Evolutionary conservation across 2,329 filamentous ascomycete genomes (phyloP).

Genomic region (Colletotrichum abscissum): DNA sequence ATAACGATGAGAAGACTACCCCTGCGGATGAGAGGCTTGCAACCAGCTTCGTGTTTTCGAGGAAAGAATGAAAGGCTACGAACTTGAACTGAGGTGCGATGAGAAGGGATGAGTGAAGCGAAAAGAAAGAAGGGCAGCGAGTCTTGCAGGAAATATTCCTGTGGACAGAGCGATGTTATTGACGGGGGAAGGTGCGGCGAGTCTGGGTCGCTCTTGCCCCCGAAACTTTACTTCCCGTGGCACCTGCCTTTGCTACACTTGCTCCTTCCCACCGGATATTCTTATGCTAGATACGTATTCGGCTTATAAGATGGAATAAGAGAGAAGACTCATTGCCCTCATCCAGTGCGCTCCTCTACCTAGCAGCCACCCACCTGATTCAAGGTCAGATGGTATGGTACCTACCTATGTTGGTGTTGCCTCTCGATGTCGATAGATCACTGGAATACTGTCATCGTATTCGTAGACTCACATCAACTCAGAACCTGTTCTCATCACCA

Average conservation of each 20-base stretch:
- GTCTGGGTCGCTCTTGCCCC: not conserved
- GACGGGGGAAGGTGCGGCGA: not conserved
- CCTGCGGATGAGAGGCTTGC: not conserved
- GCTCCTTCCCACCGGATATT: not conserved
- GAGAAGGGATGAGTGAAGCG: no score
- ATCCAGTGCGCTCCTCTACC: no score
- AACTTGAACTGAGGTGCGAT: not conserved
- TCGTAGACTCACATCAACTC: no score
- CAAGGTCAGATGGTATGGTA: no score
- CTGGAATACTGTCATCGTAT: not conserved
- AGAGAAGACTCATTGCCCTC: no score
- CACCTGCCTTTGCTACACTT: not conserved
- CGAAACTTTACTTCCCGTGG: not conserved
- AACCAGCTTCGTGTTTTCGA: not conserved
- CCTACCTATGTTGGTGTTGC: no score
- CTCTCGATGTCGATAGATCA: no score
- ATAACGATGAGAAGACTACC: not conserved
- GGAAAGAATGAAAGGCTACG: not conserved
- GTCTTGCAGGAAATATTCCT: not conserved
- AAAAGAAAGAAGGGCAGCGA: no score
- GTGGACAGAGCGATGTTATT: not conserved
- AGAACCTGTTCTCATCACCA: no score
- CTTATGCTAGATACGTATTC: conserved; percentile 12
- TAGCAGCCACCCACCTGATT: no score
- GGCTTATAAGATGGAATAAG: not conserved